phyloP scores from a whole-genome alignment of 2,329 filamentous ascomycete genomes.

The Pseudogymnoascus pannorum region DNA sequence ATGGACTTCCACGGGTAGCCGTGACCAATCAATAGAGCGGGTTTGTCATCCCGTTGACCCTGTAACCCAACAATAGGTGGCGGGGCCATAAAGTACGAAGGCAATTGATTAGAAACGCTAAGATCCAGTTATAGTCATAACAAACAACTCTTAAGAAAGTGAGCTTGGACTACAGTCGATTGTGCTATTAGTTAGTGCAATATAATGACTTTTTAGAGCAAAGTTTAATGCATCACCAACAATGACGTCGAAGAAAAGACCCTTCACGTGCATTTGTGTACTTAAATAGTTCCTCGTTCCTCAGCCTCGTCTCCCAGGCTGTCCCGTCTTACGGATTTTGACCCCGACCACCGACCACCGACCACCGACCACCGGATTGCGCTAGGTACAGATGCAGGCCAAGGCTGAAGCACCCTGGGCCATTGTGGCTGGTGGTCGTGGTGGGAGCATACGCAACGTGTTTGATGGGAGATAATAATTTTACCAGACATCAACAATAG shows the following conservation, averaged over 20 bases:
- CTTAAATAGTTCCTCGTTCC: not conserved
- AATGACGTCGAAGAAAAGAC: not conserved
- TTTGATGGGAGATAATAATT: not conserved
- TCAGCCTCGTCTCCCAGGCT: not conserved
- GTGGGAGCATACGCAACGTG: not conserved
- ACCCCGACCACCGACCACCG: not conserved
- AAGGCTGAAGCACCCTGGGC: not conserved
- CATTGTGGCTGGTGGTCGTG: not conserved
- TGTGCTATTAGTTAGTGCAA: not conserved
- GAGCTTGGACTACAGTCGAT: not conserved
- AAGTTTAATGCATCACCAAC: not conserved
- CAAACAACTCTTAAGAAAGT: not conserved
- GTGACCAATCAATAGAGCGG: not conserved
- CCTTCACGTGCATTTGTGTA: not conserved
- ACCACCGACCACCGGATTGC: not conserved
- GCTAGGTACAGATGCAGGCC: not conserved
- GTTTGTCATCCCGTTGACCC: not conserved
- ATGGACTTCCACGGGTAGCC: not conserved
- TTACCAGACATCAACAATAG: not conserved
- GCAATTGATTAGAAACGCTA: not conserved
- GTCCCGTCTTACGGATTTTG: not conserved
- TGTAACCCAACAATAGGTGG: not conserved
- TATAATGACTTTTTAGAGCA: not conserved
- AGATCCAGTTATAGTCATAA: not conserved
- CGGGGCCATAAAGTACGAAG: not conserved